Percentiles rank a stretch among this genome's conserved stretches.
Evolutionary conservation across 345 rosid species (phyloP).

Genomic region (Abelmoschus esculentus): DNA sequence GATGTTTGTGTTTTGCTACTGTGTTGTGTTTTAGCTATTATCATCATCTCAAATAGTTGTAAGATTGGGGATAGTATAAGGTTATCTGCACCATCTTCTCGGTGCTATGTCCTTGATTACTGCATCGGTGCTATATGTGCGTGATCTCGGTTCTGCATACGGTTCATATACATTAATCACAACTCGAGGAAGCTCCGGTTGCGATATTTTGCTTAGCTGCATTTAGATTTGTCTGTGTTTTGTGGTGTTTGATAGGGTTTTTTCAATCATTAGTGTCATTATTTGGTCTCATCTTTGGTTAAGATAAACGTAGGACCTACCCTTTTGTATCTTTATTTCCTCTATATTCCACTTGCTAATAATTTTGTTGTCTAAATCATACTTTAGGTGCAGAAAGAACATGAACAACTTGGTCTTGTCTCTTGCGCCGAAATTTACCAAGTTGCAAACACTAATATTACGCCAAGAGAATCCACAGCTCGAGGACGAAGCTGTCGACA

Average conservation of each 20-base stretch:
- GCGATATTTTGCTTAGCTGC: not conserved
- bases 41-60: too few relatives aligned
- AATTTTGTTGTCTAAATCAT: not conserved
- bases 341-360: not conserved
- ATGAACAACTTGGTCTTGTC: conserved; percentile 83
- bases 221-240: not conserved
- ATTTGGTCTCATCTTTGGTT: not conserved
- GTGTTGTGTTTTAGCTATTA: not conserved
- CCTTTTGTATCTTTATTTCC: not conserved
- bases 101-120: too few relatives aligned
- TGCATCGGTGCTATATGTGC: too few relatives aligned
- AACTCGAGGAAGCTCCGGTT: too few relatives aligned
- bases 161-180: too few relatives aligned
- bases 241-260: not conserved
- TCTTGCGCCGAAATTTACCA: conserved; percentile 72
- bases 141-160: too few relatives aligned
- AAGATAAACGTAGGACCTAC: not conserved
- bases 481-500: conserved; percentile 66
- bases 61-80: not conserved
- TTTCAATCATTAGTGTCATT: not conserved
- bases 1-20: not conserved
- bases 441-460: conserved; percentile 56
- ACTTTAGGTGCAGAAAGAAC: conserved; percentile 65
- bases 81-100: not conserved
- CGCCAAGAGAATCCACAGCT: conserved; percentile 92